Conservation (phyloP, 2,329 filamentous ascomycete genomes). For the Colletotrichum australisinense region DNA sequence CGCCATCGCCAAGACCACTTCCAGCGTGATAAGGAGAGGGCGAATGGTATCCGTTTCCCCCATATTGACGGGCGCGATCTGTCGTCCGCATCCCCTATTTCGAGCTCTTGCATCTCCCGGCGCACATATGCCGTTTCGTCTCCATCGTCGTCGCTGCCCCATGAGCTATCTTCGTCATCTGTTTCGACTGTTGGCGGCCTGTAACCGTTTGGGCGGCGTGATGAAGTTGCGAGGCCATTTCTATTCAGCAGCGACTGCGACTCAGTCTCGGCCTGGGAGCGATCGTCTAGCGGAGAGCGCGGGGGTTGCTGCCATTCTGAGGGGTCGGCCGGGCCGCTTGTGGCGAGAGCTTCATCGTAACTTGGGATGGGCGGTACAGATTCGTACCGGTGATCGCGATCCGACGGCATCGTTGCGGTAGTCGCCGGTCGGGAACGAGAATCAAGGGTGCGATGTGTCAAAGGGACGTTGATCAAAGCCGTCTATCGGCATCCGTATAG, state of each 20-base stretch:
- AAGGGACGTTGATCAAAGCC: background rate
- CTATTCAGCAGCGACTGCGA: slow-evolving; percentile 77
- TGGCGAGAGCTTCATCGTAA: slow-evolving; percentile 55
- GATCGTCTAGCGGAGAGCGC: slow-evolving; percentile 58
- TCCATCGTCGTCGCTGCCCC: slow-evolving; percentile 60
- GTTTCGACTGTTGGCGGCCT: slow-evolving; percentile 83
- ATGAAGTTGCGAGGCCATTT: slow-evolving; percentile 51
- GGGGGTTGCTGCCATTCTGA: slow-evolving; percentile 45
- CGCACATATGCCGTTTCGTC: slow-evolving; percentile 75
- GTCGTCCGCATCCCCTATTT: slow-evolving; percentile 76
- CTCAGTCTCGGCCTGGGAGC: slow-evolving; percentile 78
- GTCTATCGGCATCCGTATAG: background rate
- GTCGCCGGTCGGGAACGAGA: background rate
- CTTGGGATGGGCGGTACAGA: slow-evolving; percentile 52
- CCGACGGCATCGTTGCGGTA: slow-evolving; percentile 31
- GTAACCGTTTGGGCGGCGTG: slow-evolving; percentile 70
- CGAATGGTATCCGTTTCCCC: slow-evolving; percentile 67
- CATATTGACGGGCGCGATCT: slow-evolving; percentile 57
- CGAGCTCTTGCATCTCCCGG: slow-evolving; percentile 89
- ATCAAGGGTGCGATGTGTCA: background rate
- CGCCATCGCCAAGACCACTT: slow-evolving; percentile 66
- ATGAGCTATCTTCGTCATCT: slow-evolving; percentile 73
- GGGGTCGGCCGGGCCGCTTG: slow-evolving; percentile 45
- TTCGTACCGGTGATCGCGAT: slow-evolving; percentile 46
- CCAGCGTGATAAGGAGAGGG: slow-evolving; percentile 64